phyloP scores from a whole-genome alignment of 2,329 filamentous ascomycete genomes.

The Colletotrichum somersetense region DNA sequence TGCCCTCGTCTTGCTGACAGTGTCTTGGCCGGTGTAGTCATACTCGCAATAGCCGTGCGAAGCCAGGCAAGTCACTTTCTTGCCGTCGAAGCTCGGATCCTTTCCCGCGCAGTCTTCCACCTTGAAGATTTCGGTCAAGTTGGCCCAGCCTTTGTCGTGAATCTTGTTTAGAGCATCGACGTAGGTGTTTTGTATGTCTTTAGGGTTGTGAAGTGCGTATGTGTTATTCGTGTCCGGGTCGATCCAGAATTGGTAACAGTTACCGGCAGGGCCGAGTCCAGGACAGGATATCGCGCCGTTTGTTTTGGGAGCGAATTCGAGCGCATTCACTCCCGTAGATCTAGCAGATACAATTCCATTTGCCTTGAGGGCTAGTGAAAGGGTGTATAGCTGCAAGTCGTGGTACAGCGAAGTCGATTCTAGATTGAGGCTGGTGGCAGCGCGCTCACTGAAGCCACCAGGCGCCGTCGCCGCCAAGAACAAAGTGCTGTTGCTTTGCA shows the following conservation, averaged over 20 bases:
- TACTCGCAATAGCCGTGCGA: conserved; percentile 46
- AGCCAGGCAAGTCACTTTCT: conserved; percentile 44
- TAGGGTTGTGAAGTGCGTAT: conserved; percentile 46
- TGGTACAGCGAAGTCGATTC: conserved; percentile 44
- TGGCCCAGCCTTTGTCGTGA: conserved; percentile 45
- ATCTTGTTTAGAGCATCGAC: conserved; percentile 43
- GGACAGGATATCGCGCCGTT: conserved; percentile 37
- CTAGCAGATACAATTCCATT: conserved; percentile 45
- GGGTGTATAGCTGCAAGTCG: conserved; percentile 44
- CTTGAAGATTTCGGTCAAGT: conserved; percentile 45
- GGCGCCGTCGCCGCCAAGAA: conserved; percentile 43
- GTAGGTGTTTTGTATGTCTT: conserved; percentile 44
- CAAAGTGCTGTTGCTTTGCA: conserved; percentile 44
- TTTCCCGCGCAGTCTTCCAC: conserved; percentile 45
- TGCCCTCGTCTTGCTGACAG: conserved; percentile 8
- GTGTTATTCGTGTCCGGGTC: conserved; percentile 44
- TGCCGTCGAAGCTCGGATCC: conserved; percentile 43
- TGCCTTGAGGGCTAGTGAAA: conserved; percentile 44
- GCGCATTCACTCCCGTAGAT: conserved; percentile 44
- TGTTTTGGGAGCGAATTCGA: conserved; percentile 41
- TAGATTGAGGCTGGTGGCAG: conserved; percentile 45
- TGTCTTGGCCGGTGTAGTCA: conserved; percentile 35
- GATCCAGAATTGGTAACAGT: conserved; percentile 45
- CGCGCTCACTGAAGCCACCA: conserved; percentile 46
- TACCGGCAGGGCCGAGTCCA: conserved; percentile 24